Evolutionary conservation across 2,329 filamentous ascomycete species (phyloP).

Genomic region (Colletotrichum lindemuthianum): DNA sequence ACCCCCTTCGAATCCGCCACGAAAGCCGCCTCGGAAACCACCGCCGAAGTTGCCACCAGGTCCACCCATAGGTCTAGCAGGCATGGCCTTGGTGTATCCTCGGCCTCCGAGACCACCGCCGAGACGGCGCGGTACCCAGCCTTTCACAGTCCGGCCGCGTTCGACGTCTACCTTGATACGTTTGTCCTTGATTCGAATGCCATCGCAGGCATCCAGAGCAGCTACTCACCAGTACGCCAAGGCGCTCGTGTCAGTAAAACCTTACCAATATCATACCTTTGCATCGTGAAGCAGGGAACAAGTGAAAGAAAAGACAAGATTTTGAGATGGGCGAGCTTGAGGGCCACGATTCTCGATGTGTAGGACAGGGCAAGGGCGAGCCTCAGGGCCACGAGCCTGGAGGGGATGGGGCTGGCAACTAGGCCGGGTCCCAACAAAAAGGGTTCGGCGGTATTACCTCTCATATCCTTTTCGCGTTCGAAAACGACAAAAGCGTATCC

Average conservation of each 20-base stretch:
- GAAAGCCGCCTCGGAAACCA: slow-evolving; percentile 61
- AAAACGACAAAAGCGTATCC: slow-evolving; percentile 98
- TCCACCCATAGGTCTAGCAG: slow-evolving; percentile 74
- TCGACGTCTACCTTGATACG: slow-evolving; percentile 96
- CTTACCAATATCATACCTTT: slow-evolving; percentile 61
- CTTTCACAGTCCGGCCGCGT: slow-evolving; percentile 90
- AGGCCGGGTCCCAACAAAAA: slow-evolving; percentile 27
- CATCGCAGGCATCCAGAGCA: slow-evolving; percentile 87
- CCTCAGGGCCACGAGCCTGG: slow-evolving; percentile 55
- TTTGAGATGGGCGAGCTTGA: slow-evolving; percentile 66
- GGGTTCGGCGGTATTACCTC: slow-evolving; percentile 74
- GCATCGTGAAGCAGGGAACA: slow-evolving; percentile 31
- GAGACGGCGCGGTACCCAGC: slow-evolving; percentile 91
- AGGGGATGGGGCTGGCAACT: slow-evolving; percentile 39
- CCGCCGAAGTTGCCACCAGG: slow-evolving; percentile 69
- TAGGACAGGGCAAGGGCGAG: slow-evolving; percentile 51
- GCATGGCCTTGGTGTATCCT: slow-evolving; percentile 86
- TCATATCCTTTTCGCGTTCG: slow-evolving; percentile 98
- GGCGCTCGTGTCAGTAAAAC: slow-evolving; percentile 74
- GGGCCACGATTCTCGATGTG: slow-evolving; percentile 62
- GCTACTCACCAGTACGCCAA: slow-evolving; percentile 74
- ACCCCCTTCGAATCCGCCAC: slow-evolving; percentile 49
- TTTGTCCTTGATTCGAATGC: slow-evolving; percentile 91
- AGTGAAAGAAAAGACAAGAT: slow-evolving; percentile 41
- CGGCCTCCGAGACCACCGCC: slow-evolving; percentile 93